Evolutionary conservation across 768 basidiomycete genomes (phyloP).

Genomic region (Gautieria morchelliformis): DNA sequence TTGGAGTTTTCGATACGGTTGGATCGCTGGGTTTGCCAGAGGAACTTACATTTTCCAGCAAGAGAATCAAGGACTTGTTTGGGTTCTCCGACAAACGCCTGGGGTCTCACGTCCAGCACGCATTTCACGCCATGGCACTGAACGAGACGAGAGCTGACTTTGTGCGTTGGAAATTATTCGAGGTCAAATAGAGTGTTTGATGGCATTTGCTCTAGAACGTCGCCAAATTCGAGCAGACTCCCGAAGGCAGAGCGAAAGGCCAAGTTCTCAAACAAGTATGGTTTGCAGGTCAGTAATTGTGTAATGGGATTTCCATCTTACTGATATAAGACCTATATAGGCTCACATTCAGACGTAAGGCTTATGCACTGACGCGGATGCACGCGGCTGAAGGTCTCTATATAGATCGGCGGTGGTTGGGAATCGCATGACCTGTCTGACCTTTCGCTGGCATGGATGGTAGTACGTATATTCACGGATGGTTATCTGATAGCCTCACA

Average conservation of each 20-base stretch:
- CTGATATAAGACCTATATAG: constrained; percentile 3
- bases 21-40: constrained; percentile 62
- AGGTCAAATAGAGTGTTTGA: constrained; percentile 33
- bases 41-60: constrained; percentile 40
- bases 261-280: constrained; percentile 65
- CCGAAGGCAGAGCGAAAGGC: constrained; percentile 38
- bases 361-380: neutral
- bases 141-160: constrained; percentile 62
- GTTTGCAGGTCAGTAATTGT: constrained; percentile 46
- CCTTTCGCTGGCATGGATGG: constrained; percentile 56
- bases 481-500: constrained; percentile 3
- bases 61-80: constrained; percentile 38
- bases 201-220: neutral
- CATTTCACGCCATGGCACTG: constrained; percentile 62
- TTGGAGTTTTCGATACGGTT: constrained; percentile 77
- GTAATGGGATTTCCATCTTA: neutral
- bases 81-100: constrained; percentile 54
- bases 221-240: constrained; percentile 54
- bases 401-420: constrained; percentile 64
- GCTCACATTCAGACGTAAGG: constrained; percentile 25
- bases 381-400: neutral
- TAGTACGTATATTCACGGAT: constrained; percentile 28
- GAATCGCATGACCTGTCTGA: constrained; percentile 59
- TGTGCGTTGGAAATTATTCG: constrained; percentile 29
- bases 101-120: constrained; percentile 53